phyloP scores from a whole-genome alignment of 2,329 filamentous ascomycete genomes.

The Verruconis gallopava region DNA sequence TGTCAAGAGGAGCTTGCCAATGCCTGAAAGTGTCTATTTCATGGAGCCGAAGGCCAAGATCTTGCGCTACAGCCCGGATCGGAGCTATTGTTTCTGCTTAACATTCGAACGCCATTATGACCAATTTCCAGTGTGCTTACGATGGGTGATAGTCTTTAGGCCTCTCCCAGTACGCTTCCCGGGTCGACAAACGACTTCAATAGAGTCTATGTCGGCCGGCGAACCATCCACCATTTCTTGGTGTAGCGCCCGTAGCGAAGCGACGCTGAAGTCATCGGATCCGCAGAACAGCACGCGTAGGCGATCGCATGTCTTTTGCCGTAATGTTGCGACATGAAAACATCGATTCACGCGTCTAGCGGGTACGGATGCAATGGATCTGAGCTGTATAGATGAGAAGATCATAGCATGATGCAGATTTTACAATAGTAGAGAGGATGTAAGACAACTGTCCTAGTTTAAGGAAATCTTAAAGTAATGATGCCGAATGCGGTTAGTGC shows the following conservation, averaged over 20 bases:
- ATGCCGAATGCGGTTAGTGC: too few relatives aligned
- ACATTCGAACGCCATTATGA: neutral
- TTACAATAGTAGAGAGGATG: too few relatives aligned
- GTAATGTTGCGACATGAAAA: too few relatives aligned
- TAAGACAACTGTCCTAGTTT: too few relatives aligned
- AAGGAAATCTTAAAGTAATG: too few relatives aligned
- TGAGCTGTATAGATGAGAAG: neutral
- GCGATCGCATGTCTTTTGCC: slow-evolving; percentile 33
- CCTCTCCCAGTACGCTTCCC: slow-evolving; percentile 69
- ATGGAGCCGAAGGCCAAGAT: slow-evolving; percentile 55
- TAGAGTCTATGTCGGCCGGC: slow-evolving; percentile 39
- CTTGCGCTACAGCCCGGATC: slow-evolving; percentile 51
- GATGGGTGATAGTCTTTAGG: slow-evolving; percentile 52
- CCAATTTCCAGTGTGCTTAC: slow-evolving; percentile 29
- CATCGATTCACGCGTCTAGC: too few relatives aligned
- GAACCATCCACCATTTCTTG: slow-evolving; percentile 36
- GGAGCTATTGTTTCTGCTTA: slow-evolving; percentile 48
- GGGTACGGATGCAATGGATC: too few relatives aligned
- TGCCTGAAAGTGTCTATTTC: slow-evolving; percentile 68
- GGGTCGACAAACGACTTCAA: slow-evolving; percentile 76
- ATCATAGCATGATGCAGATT: slow-evolving; percentile 11
- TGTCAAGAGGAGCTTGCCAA: slow-evolving; percentile 42
- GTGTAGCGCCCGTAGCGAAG: slow-evolving; percentile 57
- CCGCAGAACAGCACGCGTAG: slow-evolving; percentile 87
- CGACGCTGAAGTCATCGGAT: slow-evolving; percentile 79